Conservation (phyloP, 2,329 filamentous ascomycete genomes). For the Colletotrichum tofieldiae region DNA sequence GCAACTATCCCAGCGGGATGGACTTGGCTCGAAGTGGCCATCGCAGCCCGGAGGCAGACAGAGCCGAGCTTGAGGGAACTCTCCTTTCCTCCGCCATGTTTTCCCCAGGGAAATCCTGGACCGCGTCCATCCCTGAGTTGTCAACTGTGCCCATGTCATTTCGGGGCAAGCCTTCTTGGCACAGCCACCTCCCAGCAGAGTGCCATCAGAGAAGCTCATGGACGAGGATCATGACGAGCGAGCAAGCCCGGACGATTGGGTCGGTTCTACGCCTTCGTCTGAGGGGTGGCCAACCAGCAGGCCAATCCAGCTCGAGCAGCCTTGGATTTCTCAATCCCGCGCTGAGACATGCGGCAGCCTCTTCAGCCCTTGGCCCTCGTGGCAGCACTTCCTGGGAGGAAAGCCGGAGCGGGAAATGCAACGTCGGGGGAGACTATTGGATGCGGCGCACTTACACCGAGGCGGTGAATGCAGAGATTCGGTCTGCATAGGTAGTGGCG, state of each 20-base stretch:
- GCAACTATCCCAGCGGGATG: not conserved
- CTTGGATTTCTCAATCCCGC: slow-evolving; percentile 2
- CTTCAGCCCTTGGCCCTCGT: slow-evolving; percentile 34
- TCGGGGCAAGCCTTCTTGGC: slow-evolving; percentile 13
- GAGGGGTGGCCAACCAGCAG: not conserved
- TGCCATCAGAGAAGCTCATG: not conserved
- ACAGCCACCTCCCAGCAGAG: not conserved
- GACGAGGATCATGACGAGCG: slow-evolving; percentile 19
- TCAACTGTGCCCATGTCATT: not conserved
- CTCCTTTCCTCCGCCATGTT: not conserved
- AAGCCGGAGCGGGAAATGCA: slow-evolving; percentile 4
- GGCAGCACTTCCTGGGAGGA: slow-evolving; percentile 30
- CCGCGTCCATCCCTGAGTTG: not conserved
- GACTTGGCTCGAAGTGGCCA: not conserved
- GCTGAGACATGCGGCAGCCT: slow-evolving; percentile 40
- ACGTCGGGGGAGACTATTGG: slow-evolving; percentile 19
- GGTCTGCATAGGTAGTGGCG: slow-evolving; percentile 12
- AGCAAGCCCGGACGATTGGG: slow-evolving; percentile 10
- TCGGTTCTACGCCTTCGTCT: not conserved
- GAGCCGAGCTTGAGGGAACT: not conserved
- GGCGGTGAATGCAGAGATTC: slow-evolving; percentile 10
- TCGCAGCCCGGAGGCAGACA: not conserved
- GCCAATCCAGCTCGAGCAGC: not conserved
- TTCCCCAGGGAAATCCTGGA: not conserved
- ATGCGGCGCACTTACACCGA: slow-evolving; percentile 25